Conservation (phyloP, 129 eudicot species). For the Ambrosia artemisiifolia region DNA sequence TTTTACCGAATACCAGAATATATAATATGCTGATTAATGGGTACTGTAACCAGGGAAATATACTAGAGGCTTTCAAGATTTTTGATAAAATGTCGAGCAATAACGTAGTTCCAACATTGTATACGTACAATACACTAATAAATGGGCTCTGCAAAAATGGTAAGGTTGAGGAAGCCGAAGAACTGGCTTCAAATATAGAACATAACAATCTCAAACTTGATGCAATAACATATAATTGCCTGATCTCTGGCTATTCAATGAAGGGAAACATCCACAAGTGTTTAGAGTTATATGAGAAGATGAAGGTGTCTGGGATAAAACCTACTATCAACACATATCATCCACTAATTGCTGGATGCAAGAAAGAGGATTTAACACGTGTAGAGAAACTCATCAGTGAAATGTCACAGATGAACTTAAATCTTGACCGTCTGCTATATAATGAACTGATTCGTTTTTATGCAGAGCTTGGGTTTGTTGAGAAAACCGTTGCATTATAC, state of each 20-base stretch:
- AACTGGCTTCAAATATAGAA: slow-evolving; percentile 14
- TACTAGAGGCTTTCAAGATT: slow-evolving; percentile 26
- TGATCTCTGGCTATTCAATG: slow-evolving; percentile 32
- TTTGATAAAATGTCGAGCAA: slow-evolving; percentile 17
- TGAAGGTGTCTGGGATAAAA: slow-evolving; percentile 26
- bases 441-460: slow-evolving; percentile 25
- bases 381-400: slow-evolving; percentile 23
- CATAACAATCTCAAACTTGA: slow-evolving; percentile 9
- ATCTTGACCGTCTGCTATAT: slow-evolving; percentile 23
- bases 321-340: slow-evolving; percentile 30
- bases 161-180: slow-evolving; percentile 31
- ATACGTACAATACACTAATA: slow-evolving; percentile 29
- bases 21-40: slow-evolving; percentile 28
- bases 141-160: slow-evolving; percentile 34
- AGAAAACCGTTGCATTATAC: slow-evolving; percentile 10
- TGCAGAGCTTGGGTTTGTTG: slow-evolving; percentile 14
- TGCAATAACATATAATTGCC: slow-evolving; percentile 19
- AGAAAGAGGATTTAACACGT: slow-evolving; percentile 11
- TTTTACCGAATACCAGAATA: slow-evolving; percentile 13
- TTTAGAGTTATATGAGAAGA: slow-evolving; percentile 26
- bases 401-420: slow-evolving; percentile 23
- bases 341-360: slow-evolving; percentile 23
- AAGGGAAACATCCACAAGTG: slow-evolving; percentile 21
- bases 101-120: slow-evolving; percentile 23
- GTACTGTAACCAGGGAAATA: slow-evolving; percentile 19